phyloP scores from a whole-genome alignment of 805 yeast species.

The Jamesozyma rosinii region DNA sequence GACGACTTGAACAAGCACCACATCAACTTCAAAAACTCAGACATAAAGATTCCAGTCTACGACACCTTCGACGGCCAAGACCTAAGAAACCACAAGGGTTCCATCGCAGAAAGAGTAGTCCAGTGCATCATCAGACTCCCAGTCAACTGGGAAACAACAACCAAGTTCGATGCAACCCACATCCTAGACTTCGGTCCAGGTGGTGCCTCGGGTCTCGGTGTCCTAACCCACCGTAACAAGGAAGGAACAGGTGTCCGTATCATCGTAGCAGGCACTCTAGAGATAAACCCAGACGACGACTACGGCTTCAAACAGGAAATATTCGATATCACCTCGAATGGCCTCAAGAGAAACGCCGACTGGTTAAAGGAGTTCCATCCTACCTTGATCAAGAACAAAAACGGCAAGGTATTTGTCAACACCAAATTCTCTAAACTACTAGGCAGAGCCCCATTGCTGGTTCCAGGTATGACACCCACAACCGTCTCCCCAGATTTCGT shows the following conservation, averaged over 20 bases:
- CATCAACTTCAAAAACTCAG: slow-evolving; percentile 45
- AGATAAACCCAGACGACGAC: slow-evolving; percentile 63
- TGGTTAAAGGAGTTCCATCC: slow-evolving; percentile 90
- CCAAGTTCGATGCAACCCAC: slow-evolving; percentile 74
- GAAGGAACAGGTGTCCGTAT: slow-evolving; percentile 97
- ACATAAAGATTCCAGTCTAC: slow-evolving; percentile 74
- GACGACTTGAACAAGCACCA: slow-evolving; percentile 54
- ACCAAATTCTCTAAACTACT: slow-evolving; percentile 87
- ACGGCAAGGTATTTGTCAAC: slow-evolving; percentile 74
- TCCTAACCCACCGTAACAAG: slow-evolving; percentile 90
- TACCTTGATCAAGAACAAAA: slow-evolving; percentile 62
- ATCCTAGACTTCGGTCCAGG: slow-evolving; percentile 98
- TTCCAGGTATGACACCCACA: slow-evolving; percentile 99
- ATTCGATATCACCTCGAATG: slow-evolving; percentile 56
- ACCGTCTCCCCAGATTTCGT: slow-evolving; percentile 93
- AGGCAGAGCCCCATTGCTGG: slow-evolving; percentile 93
- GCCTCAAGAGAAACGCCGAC: slow-evolving; percentile 75
- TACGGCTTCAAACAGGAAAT: slow-evolving; percentile 93
- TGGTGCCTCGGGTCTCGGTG: slow-evolving; percentile 94
- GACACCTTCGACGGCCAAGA: slow-evolving; percentile 84
- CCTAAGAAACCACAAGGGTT: slow-evolving; percentile 47
- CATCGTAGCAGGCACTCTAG: slow-evolving; percentile 87
- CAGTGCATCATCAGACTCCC: slow-evolving; percentile 80
- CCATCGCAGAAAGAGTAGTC: slow-evolving; percentile 60
- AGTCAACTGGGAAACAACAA: slow-evolving; percentile 91